phyloP scores from a whole-genome alignment of 129 eudicot species.

The Ambrosia artemisiifolia region DNA sequence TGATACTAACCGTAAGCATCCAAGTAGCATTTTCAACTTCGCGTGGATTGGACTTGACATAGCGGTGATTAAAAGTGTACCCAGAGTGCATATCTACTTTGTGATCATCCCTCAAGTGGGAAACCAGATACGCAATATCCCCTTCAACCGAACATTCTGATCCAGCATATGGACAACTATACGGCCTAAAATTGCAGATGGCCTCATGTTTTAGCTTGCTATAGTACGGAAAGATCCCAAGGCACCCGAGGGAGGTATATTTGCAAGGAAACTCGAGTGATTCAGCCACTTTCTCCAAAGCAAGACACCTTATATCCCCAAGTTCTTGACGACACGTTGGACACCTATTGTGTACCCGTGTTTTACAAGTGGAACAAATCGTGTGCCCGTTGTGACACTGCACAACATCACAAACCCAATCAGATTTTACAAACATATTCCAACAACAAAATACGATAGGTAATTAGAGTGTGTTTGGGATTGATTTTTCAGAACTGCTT shows the following conservation, averaged over 20 bases:
- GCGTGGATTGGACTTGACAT: constrained; percentile 74
- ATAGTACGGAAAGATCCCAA: constrained; percentile 68
- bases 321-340: constrained; percentile 76
- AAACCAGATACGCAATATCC: constrained; percentile 58
- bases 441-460: not conserved
- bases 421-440: not conserved
- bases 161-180: constrained; percentile 79
- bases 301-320: constrained; percentile 69
- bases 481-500: too few relatives aligned
- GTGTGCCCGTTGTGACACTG: constrained; percentile 78
- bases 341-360: constrained; percentile 55
- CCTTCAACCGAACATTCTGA: constrained; percentile 72
- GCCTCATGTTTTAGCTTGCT: constrained; percentile 72
- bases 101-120: constrained; percentile 78
- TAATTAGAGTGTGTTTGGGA: too few relatives aligned
- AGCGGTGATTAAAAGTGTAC: constrained; percentile 72
- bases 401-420: constrained; percentile 16
- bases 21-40: constrained; percentile 87
- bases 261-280: constrained; percentile 75
- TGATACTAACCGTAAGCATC: constrained; percentile 73
- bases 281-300: constrained; percentile 68
- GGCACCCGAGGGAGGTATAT: constrained; percentile 54
- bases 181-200: constrained; percentile 66
- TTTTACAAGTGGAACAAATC: constrained; percentile 61
- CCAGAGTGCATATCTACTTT: constrained; percentile 84